phyloP scores from a whole-genome alignment of 2,329 filamentous ascomycete species.

The Alternaria infectoria region DNA sequence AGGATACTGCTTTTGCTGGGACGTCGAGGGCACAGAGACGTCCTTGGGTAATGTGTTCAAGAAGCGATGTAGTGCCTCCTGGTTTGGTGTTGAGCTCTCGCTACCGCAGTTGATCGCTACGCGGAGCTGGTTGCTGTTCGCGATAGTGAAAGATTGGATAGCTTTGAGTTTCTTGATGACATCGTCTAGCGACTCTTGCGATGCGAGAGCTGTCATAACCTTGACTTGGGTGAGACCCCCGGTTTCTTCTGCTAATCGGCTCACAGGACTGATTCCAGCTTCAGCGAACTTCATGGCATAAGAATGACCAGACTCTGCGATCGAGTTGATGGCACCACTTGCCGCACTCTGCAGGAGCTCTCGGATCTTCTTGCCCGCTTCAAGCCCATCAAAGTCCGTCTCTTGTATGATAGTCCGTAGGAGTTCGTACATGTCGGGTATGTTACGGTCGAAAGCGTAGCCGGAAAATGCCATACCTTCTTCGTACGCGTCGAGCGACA shows the following conservation, averaged over 20 bases:
- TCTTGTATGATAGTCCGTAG: constrained; percentile 80
- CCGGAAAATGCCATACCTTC: constrained; percentile 87
- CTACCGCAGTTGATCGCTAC: constrained; percentile 84
- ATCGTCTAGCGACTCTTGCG: constrained; percentile 74
- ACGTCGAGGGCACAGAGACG: constrained; percentile 37
- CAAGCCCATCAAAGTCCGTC: constrained; percentile 85
- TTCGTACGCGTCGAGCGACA: constrained; percentile 70
- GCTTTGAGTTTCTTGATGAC: constrained; percentile 83
- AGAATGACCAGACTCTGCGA: constrained; percentile 87
- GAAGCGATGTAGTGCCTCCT: constrained; percentile 73
- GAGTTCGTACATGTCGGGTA: constrained; percentile 89
- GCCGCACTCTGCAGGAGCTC: constrained; percentile 86
- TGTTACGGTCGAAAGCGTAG: constrained; percentile 86
- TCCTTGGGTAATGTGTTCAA: constrained; percentile 63
- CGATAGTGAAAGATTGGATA: constrained; percentile 80
- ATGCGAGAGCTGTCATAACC: constrained; percentile 78
- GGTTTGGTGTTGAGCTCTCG: constrained; percentile 74
- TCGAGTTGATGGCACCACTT: constrained; percentile 88
- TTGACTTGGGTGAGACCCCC: constrained; percentile 89
- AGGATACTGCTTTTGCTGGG: constrained; percentile 45
- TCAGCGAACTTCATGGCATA: constrained; percentile 87
- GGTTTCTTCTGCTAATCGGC: constrained; percentile 81
- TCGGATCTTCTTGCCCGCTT: constrained; percentile 80
- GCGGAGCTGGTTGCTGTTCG: constrained; percentile 71
- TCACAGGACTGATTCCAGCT: constrained; percentile 74